Base-by-base conservation (phyloP, 2,329 filamentous ascomycete species). In the Ceratocystiopsis sp. region DNA sequence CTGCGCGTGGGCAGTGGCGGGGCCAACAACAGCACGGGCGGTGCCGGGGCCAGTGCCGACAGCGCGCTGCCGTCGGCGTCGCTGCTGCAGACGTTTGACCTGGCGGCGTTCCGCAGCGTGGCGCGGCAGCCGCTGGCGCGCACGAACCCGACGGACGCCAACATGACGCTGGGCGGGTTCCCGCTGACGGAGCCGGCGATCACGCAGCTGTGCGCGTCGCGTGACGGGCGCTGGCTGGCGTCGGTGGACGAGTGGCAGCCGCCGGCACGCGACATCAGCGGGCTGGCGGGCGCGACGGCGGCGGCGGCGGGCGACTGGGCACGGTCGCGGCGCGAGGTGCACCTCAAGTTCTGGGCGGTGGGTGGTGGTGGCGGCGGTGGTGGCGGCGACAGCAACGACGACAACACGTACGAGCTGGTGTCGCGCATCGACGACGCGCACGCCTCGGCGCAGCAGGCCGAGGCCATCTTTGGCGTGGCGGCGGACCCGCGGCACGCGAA, bases 161-260 rank as follows among this genome's bases (percentile, higher is more conserved):
- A 85, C 53, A 68, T 80, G 36, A 80, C 79, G 9, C 79, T 78
- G 14, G 78, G 81, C 50, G 77, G 82, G 6, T 70, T 74, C 42
- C 69, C 73, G 5, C 75, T 96, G 41, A 69, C 75, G 14, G 83
- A 94, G 51, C 89, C 91, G 1, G 74, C 80, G 48, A 73, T 94
- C 39, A 80, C 74, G 8, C 73, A 81, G 44, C 65, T 96, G 41
- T 73, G 78, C 37, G 75, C 91, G 51, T 89, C 83, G 37, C 65
- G 71, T 41, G 80, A 96, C 55, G 89, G 89, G 16, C 71, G 76
- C 50, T 96, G 89, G 87, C 71, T 98, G 45, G 87, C 82, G 5
- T 95, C 85, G 2, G 73, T 93, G 1, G 91, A 98, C 56, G 83
- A 87, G 54, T 98, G 91, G 91, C 70, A 72, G 42, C 86, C 86